phyloP scores from a whole-genome alignment of 2,329 filamentous ascomycete species.

The Neofusicoccum umdonicola region DNA sequence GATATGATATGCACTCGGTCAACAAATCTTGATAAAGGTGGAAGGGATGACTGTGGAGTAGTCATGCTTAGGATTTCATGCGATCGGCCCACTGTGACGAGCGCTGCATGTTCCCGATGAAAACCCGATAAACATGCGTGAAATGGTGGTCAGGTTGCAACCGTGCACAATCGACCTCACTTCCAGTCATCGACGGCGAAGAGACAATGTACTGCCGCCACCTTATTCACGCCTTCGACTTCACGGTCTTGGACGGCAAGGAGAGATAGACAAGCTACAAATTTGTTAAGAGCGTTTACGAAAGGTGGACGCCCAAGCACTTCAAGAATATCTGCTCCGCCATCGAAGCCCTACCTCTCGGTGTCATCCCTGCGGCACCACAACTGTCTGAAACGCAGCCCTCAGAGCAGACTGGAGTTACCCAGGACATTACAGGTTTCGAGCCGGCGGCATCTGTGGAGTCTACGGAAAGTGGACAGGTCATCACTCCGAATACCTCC shows the following conservation, averaged over 20 bases:
- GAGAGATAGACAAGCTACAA: slow-evolving; percentile 19
- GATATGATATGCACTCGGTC: too few species aligned
- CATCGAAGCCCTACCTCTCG: slow-evolving; percentile 18
- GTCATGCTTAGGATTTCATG: too few species aligned
- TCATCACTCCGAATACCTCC: too few species aligned
- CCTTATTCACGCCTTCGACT: slow-evolving; percentile 9
- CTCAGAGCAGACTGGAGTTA: not conserved
- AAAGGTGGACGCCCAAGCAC: slow-evolving; percentile 19
- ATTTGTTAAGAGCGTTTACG: slow-evolving; percentile 21
- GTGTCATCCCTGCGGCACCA: slow-evolving; percentile 1
- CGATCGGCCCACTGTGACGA: too few species aligned
- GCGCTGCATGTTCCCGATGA: too few species aligned
- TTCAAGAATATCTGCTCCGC: slow-evolving; percentile 18
- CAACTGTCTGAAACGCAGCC: slow-evolving; percentile 3
- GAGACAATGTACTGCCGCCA: slow-evolving; percentile 15
- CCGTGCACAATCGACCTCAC: too few species aligned
- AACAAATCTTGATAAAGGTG: too few species aligned
- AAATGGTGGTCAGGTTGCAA: too few species aligned
- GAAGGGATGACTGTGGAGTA: too few species aligned
- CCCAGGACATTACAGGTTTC: not conserved
- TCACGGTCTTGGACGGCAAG: slow-evolving; percentile 5
- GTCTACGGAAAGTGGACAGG: not conserved
- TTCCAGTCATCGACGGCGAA: slow-evolving; percentile 1
- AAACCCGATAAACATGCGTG: too few species aligned
- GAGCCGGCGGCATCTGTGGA: not conserved